These are phyloP conservation scores for Leishmania major DNA, from an alignment of 208 protist genomes.

Conservation along the genomic window DNA sequence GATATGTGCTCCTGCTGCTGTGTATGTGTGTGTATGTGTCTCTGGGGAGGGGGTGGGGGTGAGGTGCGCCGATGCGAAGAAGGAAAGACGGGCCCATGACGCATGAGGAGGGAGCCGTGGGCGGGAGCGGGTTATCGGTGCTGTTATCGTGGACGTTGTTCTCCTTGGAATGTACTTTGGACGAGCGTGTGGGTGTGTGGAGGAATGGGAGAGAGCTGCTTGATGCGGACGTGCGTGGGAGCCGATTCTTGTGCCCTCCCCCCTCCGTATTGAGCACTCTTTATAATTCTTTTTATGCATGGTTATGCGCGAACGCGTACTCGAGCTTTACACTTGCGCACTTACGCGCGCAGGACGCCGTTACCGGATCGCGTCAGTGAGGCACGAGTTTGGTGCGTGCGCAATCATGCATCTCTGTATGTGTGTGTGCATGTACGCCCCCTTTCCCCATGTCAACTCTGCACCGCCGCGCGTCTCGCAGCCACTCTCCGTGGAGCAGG, in stretches of 20 bases:
- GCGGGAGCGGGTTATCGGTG: background rate
- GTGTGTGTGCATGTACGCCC: background rate
- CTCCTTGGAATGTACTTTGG: background rate
- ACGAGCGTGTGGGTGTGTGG: background rate
- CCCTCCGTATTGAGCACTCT: background rate
- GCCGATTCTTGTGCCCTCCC: background rate
- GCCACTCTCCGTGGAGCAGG: background rate
- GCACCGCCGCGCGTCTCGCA: background rate
- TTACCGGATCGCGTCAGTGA: background rate
- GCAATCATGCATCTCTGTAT: background rate
- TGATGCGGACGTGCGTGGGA: background rate
- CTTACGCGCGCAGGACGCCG: background rate
- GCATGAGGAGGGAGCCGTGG: background rate
- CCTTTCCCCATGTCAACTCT: slow-evolving; percentile 5
- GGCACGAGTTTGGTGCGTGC: background rate
- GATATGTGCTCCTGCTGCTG: background rate
- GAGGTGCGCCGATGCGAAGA: background rate
- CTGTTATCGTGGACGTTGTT: background rate
- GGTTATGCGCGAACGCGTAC: too few relatives aligned
- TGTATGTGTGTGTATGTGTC: background rate
- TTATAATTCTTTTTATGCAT: background rate
- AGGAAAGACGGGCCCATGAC: background rate
- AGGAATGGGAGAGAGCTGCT: slow-evolving; percentile 10
- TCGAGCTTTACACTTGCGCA: background rate
- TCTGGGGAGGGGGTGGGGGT: background rate